Conservation (phyloP, 306 rosid genomes). For the Dryas octopetala region DNA sequence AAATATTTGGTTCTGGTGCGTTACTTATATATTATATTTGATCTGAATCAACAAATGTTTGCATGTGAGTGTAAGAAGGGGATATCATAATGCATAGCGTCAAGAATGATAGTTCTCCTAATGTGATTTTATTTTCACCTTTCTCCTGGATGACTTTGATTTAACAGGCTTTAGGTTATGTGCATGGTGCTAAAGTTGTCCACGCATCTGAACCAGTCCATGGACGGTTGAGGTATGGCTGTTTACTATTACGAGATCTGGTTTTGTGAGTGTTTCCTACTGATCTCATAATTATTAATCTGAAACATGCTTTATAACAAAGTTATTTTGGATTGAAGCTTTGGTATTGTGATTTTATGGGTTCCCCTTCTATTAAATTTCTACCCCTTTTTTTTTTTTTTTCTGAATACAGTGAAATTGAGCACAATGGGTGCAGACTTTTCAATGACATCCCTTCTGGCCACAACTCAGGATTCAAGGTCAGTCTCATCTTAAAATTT, state of each 20-base stretch:
- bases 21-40: neutral
- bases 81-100: neutral
- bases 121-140: neutral
- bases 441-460: conserved; percentile 89
- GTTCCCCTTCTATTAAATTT: conserved; percentile 8
- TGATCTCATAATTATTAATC: neutral
- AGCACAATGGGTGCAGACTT: conserved; percentile 76
- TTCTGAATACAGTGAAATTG: conserved; percentile 68
- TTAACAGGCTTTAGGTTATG: conserved; percentile 87
- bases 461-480: conserved; percentile 83
- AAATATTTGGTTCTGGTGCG: neutral
- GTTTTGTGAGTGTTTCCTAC: conserved; percentile 12
- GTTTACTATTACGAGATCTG: conserved; percentile 14
- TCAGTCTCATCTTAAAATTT: conserved; percentile 32
- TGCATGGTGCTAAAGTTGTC: conserved; percentile 87
- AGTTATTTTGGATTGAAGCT: neutral
- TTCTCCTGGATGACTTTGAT: conserved; percentile 25
- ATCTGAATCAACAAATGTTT: too few species aligned
- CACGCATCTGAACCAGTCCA: conserved; percentile 93
- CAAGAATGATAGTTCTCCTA: neutral
- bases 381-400: neutral
- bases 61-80: neutral
- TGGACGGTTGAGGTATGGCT: conserved; percentile 82
- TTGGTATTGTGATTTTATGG: neutral
- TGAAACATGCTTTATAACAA: conserved; percentile 10